These are phyloP conservation scores for Artemisia argyi DNA, from an alignment of 129 eudicot genomes.

Conservation along the genomic window DNA sequence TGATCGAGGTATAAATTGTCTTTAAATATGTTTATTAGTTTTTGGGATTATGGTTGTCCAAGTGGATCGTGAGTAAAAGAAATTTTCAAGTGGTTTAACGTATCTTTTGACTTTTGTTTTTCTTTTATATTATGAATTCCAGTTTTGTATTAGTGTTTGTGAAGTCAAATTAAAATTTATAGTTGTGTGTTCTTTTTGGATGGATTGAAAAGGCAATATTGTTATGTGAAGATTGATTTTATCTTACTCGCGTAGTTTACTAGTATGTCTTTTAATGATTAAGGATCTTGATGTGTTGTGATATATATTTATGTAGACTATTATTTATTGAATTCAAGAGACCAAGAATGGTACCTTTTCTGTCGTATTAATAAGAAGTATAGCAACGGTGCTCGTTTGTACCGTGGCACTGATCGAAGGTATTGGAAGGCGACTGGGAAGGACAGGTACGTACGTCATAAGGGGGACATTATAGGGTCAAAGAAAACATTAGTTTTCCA, in stretches of 20 bases:
- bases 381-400: constrained; percentile 58
- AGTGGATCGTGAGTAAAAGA: no score
- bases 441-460: constrained; percentile 60
- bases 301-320: no score
- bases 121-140: no score
- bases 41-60: no score
- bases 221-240: neutral
- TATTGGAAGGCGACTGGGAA: constrained; percentile 82
- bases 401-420: constrained; percentile 72
- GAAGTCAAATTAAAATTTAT: no score
- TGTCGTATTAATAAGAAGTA: constrained; percentile 69
- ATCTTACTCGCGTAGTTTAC: neutral
- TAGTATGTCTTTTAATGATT: neutral
- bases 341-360: constrained; percentile 76
- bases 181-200: neutral
- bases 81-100: no score
- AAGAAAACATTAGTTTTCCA: constrained; percentile 78
- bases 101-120: no score
- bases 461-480: constrained; percentile 54
- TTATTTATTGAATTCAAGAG: constrained; percentile 58
- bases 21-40: no score
- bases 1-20: no score
- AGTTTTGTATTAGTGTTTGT: no score
- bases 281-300: no score
- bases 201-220: neutral